Evolutionary conservation across 768 basidiomycete genomes (phyloP), one percentile per base, ranked within the genome.

Genomic region (Agrocybe pediades): DNA sequence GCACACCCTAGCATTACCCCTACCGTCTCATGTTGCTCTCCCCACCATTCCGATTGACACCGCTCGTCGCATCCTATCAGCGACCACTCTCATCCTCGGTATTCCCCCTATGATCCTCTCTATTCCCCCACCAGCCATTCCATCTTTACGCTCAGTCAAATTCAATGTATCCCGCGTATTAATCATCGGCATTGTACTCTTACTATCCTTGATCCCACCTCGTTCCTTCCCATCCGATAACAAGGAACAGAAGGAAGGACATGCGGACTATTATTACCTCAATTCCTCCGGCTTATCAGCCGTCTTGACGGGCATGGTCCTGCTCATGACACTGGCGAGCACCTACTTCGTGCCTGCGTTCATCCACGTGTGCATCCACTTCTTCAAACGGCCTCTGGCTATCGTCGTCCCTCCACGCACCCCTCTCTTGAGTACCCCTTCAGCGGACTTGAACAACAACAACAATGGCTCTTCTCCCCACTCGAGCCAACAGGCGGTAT

Each of bases 351-450:
- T 88, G 1, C 87, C 88, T 81, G 88, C 92, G 15, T 63, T 92
- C 45, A 71, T 90, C 49, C 93, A 95, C 71, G 84, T 96, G 59
- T 79, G 80, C 23, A 84, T 86, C 3, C 94, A 96, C 72, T 86
- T 92, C 65, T 87, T 97, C 72, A 85, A 85, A 53, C 84, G 85
- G 2, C 95, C 95, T 1, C 76, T 95, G 2, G 77, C 90, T 0
- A 97, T 97, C 63, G 79, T 96, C 51, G 80, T 94, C 30, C 88
- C 85, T 21, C 60, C 58, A 24, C 60, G 75, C 15, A 75, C 66
- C 36, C 74, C 73, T 2, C 23, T 63, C 54, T 47, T 60, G 41
- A 51, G 49, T 42, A 65, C 60, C 17, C 60, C 60, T 36, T 54
- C 56, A 13, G 45, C 23, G 9, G 49, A 54, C 21, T 26, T 50